These are phyloP conservation scores for Suillus sp. DNA, from an alignment of 768 basidiomycete species.

Conservation along the genomic window DNA sequence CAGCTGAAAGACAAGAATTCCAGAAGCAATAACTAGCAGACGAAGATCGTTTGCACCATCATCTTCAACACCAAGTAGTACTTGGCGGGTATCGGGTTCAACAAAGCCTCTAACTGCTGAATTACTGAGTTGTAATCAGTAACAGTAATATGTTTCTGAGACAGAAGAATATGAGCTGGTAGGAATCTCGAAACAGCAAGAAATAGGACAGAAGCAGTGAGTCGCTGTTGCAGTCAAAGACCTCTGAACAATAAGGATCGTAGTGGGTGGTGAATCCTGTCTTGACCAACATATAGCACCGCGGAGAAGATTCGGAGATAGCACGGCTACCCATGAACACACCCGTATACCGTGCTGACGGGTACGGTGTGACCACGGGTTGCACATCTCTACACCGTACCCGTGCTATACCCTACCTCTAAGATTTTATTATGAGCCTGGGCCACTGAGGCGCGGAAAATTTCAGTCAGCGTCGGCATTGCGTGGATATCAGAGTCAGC, in stretches of 20 bases:
- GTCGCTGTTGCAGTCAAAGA: no score
- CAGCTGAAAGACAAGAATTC: slow-evolving; percentile 53
- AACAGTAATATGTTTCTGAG: no score
- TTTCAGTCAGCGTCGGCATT: slow-evolving; percentile 49
- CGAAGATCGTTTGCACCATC: slow-evolving; percentile 10
- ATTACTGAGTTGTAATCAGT: no score
- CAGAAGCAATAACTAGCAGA: not conserved
- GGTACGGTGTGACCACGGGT: no score
- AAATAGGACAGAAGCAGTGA: not conserved
- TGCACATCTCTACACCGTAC: no score
- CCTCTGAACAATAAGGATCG: not conserved
- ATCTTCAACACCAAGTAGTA: slow-evolving; percentile 64
- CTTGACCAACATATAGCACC: not conserved
- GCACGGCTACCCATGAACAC: no score
- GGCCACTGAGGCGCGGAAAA: slow-evolving; percentile 64
- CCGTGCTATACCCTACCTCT: no score
- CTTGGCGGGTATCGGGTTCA: slow-evolving; percentile 83
- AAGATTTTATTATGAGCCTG: slow-evolving; percentile 77
- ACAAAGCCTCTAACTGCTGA: no score
- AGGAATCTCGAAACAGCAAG: not conserved
- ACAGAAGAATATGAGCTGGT: not conserved
- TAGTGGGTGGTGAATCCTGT: no score
- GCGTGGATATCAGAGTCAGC: not conserved
- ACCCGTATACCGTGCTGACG: no score
- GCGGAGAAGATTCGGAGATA: no score